Evolutionary conservation across 2,329 filamentous ascomycete genomes (phyloP).

Genomic region (Albifimbria verrucaria): DNA sequence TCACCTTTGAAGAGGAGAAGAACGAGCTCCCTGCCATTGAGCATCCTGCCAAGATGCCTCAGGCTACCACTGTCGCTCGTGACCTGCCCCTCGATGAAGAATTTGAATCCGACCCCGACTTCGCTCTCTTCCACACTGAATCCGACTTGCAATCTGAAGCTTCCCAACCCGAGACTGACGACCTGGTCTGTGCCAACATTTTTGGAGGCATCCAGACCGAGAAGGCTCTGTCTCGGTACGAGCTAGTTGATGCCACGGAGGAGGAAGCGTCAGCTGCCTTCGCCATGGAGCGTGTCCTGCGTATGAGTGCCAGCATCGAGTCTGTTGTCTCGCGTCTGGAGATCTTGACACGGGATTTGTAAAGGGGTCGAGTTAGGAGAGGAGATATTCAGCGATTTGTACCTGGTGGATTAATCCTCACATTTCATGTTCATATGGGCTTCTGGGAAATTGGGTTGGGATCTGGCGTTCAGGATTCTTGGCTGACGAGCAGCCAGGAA

Average conservation of each 20-base stretch:
- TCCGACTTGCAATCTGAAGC: conserved; percentile 19
- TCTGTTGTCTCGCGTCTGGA: conserved; percentile 34
- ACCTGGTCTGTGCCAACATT: conserved; percentile 36
- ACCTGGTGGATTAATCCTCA: neutral
- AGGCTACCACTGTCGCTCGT: conserved; percentile 23
- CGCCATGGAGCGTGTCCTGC: conserved; percentile 48
- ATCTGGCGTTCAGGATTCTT: neutral
- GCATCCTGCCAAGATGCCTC: conserved; percentile 35
- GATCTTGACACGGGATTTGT: conserved; percentile 32
- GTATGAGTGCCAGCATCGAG: conserved; percentile 38
- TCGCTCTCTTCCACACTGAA: conserved; percentile 56
- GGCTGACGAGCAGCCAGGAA: neutral
- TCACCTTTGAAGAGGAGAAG: conserved; percentile 49
- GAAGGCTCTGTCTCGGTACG: conserved; percentile 60
- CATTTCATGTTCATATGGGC: neutral
- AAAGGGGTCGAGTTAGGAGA: conserved; percentile 5
- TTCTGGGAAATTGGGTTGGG: neutral
- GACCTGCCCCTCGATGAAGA: conserved; percentile 43
- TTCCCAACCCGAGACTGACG: conserved; percentile 40
- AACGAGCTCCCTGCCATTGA: conserved; percentile 54
- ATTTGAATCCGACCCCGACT: conserved; percentile 61
- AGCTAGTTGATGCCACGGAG: conserved; percentile 59
- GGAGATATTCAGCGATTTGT: neutral
- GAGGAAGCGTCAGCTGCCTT: conserved; percentile 41
- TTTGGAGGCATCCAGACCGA: conserved; percentile 57